Evolutionary conservation across 2,329 filamentous ascomycete species (phyloP).

Genomic region (Fusarium sambucinum): DNA sequence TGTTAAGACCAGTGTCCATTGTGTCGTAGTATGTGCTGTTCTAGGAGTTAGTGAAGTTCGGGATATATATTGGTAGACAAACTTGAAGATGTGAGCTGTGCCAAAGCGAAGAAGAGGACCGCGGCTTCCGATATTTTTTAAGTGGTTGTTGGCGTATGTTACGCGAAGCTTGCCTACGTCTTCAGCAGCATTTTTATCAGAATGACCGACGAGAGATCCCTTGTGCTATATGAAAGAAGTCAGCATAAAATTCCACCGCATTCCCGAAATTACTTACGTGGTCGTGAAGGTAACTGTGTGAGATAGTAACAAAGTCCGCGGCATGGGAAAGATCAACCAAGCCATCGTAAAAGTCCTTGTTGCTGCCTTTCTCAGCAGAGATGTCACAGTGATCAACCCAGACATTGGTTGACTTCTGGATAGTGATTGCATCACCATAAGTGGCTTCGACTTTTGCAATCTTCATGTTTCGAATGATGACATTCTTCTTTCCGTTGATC

Average conservation of each 20-base stretch:
- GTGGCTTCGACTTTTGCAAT: slow-evolving; percentile 61
- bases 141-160: slow-evolving; percentile 73
- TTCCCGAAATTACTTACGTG: slow-evolving; percentile 43
- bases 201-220: slow-evolving; percentile 71
- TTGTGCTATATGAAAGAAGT: slow-evolving; percentile 54
- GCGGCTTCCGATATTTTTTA: slow-evolving; percentile 70
- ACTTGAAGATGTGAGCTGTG: slow-evolving; percentile 64
- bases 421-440: slow-evolving; percentile 64
- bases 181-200: slow-evolving; percentile 67
- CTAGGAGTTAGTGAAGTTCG: not conserved
- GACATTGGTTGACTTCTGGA: slow-evolving; percentile 62
- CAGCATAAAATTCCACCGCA: rapidly evolving
- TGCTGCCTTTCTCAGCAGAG: slow-evolving; percentile 52
- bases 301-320: slow-evolving; percentile 58
- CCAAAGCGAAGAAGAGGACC: slow-evolving; percentile 71
- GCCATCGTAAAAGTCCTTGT: slow-evolving; percentile 60
- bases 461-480: slow-evolving; percentile 69
- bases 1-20: slow-evolving; percentile 46
- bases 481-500: slow-evolving; percentile 55
- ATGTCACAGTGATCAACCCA: slow-evolving; percentile 62
- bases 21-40: slow-evolving; percentile 43
- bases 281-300: slow-evolving; percentile 58
- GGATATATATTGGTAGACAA: rapidly evolving
- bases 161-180: slow-evolving; percentile 69
- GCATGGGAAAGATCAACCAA: slow-evolving; percentile 60